These are phyloP conservation scores for Withania somnifera DNA, from an alignment of 305 asterid genomes.

Conservation along the genomic window DNA sequence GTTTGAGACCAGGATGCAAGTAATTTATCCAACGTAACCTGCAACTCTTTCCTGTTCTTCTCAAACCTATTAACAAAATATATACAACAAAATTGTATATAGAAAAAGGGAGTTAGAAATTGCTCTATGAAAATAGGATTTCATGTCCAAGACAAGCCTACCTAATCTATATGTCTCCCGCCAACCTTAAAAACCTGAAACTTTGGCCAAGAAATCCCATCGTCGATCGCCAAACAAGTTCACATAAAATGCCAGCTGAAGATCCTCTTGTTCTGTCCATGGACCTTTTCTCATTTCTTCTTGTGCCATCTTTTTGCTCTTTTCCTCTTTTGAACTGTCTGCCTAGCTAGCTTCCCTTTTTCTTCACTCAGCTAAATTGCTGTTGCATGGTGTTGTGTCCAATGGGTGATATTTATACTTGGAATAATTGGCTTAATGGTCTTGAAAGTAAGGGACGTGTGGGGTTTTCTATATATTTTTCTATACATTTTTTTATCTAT, in stretches of 20 bases:
- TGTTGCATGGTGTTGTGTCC: conserved; percentile 2
- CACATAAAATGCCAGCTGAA: conserved; percentile 59
- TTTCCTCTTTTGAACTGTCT: background rate
- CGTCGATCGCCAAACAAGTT: conserved; percentile 80
- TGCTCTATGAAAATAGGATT: conserved; percentile 13
- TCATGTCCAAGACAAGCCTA: conserved; percentile 75
- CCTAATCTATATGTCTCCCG: conserved; percentile 71
- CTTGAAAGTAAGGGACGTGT: too few relatives aligned
- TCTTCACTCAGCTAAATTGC: background rate
- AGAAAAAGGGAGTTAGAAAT: conserved; percentile 13
- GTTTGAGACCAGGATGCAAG: conserved; percentile 73
- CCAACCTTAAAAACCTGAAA: conserved; percentile 98
- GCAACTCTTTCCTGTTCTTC: conserved; percentile 93
- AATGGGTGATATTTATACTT: conserved; percentile 19
- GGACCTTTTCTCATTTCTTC: conserved; percentile 62
- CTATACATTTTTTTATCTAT: too few relatives aligned
- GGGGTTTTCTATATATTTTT: too few relatives aligned
- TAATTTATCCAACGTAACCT: conserved; percentile 94
- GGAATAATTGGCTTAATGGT: background rate
- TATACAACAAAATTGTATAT: background rate
- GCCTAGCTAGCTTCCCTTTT: background rate
- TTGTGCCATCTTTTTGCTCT: conserved; percentile 16
- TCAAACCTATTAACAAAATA: conserved; percentile 36
- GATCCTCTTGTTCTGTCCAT: conserved; percentile 88
- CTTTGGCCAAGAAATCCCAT: conserved; percentile 97